Conservation (phyloP, 78 protist species). For the Dictyostelium brefeldianum region DNA sequence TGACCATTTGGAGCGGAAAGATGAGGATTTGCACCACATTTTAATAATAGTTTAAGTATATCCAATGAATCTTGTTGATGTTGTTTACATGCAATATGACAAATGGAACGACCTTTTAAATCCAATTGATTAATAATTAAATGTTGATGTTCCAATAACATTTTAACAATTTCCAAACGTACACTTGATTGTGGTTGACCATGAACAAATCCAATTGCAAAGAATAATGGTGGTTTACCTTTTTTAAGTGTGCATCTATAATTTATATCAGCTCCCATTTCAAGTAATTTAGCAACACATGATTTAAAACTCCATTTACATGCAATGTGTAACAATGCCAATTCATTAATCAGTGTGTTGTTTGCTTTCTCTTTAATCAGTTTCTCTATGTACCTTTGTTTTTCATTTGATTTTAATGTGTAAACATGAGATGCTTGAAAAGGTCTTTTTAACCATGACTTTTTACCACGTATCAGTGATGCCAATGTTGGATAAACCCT, state of each 20-base stretch:
- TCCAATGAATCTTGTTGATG: constrained; percentile 40
- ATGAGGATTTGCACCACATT: constrained; percentile 45
- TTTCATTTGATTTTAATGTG: constrained; percentile 19
- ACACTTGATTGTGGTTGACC: constrained; percentile 50
- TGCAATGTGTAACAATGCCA: constrained; percentile 43
- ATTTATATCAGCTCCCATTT: constrained; percentile 40
- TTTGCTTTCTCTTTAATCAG: too few species aligned
- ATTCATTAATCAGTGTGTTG: background rate
- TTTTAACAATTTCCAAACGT: constrained; percentile 10
- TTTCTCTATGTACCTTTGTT: constrained; percentile 16
- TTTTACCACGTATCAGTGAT: constrained; percentile 46
- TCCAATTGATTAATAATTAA: constrained; percentile 32
- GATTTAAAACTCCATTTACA: constrained; percentile 70
- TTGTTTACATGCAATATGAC: constrained; percentile 66
- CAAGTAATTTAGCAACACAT: constrained; percentile 1
- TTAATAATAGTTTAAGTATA: constrained; percentile 28
- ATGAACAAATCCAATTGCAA: constrained; percentile 37
- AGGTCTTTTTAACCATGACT: constrained; percentile 58
- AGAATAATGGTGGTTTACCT: constrained; percentile 64
- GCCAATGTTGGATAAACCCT: constrained; percentile 68
- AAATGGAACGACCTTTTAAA: constrained; percentile 49
- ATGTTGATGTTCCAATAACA: background rate
- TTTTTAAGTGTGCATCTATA: background rate
- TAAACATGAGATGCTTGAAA: background rate
- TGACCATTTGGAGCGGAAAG: constrained; percentile 18